Evolutionary conservation across 2,329 filamentous ascomycete genomes (phyloP).

Genomic region (Sporothrix brunneoviolacea): DNA sequence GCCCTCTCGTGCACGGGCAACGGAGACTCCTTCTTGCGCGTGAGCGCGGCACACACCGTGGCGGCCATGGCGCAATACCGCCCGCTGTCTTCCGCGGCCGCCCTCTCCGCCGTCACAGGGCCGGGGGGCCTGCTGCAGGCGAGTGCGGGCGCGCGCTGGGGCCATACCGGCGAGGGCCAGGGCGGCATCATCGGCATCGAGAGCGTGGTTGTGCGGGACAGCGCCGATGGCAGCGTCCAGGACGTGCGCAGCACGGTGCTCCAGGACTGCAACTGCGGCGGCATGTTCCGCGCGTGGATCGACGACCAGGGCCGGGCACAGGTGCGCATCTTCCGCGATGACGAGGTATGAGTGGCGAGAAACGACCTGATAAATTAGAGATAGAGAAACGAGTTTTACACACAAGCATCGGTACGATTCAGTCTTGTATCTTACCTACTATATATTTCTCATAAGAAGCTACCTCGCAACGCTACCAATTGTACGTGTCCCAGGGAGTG

Average conservation of each 20-base stretch:
- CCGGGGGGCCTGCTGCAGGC: constrained; percentile 64
- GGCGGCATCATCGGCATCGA: constrained; percentile 84
- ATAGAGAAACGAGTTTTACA: no score
- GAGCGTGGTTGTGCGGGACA: constrained; percentile 41
- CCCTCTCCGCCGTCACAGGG: constrained; percentile 61
- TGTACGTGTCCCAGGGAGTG: no score
- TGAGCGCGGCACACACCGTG: constrained; percentile 63
- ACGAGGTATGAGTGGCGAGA: not conserved
- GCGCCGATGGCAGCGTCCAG: constrained; percentile 36
- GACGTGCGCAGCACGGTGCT: constrained; percentile 48
- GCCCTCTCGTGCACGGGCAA: constrained; percentile 78
- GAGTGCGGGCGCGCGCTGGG: constrained; percentile 69
- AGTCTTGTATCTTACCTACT: no score
- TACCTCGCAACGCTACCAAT: no score
- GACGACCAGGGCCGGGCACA: constrained; percentile 52
- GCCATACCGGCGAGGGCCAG: constrained; percentile 67
- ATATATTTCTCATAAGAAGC: no score
- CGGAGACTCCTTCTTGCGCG: constrained; percentile 77
- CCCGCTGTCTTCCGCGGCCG: constrained; percentile 43
- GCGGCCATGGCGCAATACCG: constrained; percentile 65
- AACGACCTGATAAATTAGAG: no score
- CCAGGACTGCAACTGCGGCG: constrained; percentile 77
- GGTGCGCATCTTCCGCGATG: constrained; percentile 49
- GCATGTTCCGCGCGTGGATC: constrained; percentile 79
- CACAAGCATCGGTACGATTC: no score